Conservation (phyloP, 1,284 basidiomycete genomes). For the Phlebopus sp. region DNA sequence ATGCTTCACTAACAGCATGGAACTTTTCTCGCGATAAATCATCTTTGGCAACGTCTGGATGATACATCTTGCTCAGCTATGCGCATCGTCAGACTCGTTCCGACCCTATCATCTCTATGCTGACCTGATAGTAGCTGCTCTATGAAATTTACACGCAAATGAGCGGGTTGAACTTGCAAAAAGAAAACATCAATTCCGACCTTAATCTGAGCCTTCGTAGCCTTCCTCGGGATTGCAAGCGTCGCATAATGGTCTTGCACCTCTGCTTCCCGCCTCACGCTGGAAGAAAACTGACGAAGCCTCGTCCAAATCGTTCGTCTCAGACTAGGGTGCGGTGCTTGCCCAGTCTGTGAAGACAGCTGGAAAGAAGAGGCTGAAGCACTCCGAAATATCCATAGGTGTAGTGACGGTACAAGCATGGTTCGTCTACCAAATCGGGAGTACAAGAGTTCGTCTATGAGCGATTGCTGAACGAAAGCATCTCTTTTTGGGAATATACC, state of each 20-base stretch:
- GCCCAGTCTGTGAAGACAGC: too few species aligned
- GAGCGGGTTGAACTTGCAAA: not conserved
- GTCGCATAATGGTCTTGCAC: slow-evolving; percentile 40
- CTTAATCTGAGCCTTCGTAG: slow-evolving; percentile 48
- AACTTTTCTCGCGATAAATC: slow-evolving; percentile 40
- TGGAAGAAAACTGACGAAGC: slow-evolving; percentile 21
- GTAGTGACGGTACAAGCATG: not conserved
- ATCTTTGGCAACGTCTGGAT: slow-evolving; percentile 47
- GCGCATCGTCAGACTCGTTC: slow-evolving; percentile 1
- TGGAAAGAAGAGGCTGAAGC: too few species aligned
- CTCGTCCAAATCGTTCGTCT: not conserved
- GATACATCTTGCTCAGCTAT: slow-evolving; percentile 49
- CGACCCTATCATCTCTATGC: not conserved
- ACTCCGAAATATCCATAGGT: not conserved
- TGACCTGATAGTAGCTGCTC: slow-evolving; percentile 49
- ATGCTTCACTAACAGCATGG: slow-evolving; percentile 48
- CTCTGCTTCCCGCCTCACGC: slow-evolving; percentile 10
- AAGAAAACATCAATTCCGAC: slow-evolving; percentile 19
- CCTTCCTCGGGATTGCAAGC: slow-evolving; percentile 40
- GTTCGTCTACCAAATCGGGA: too few species aligned
- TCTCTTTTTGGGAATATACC: not conserved
- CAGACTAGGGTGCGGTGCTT: too few species aligned
- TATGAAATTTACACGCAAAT: slow-evolving; percentile 13
- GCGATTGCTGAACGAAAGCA: too few species aligned
- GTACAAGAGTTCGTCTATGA: too few species aligned